Evolutionary conservation across 2,329 filamentous ascomycete genomes (phyloP).

Genomic region (Helotiales sp.): DNA sequence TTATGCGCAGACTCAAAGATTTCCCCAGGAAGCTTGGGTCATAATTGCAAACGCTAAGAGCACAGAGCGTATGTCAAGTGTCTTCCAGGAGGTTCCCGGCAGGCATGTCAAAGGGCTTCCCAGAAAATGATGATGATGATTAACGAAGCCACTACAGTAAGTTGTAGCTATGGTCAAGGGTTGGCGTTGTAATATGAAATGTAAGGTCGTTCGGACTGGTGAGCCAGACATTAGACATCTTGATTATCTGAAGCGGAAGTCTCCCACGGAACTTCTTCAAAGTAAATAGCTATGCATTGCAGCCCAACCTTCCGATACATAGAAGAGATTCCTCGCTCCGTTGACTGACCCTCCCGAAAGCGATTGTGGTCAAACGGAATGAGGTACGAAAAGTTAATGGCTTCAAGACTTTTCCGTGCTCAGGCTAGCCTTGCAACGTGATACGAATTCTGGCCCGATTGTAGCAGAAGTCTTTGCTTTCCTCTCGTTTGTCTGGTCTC

Average conservation of each 20-base stretch:
- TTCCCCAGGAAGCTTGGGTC: not conserved
- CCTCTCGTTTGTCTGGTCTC: not conserved
- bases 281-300: not conserved
- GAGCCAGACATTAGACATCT: not conserved
- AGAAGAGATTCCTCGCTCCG: not conserved
- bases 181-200: not conserved
- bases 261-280: not conserved
- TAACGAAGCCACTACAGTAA: no score
- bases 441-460: constrained; percentile 4
- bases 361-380: not conserved
- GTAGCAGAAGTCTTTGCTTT: not conserved
- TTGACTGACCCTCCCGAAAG: not conserved
- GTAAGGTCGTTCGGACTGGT: no score
- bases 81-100: not conserved
- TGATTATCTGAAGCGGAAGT: not conserved
- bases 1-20: not conserved
- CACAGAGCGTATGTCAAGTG: not conserved
- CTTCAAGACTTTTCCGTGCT: not conserved
- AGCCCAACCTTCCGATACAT: not conserved
- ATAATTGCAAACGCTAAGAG: not conserved
- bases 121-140: no score
- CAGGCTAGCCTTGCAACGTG: not conserved
- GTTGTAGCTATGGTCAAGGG: no score
- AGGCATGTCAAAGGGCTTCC: no score
- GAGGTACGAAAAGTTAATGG: not conserved